These are phyloP conservation scores for Raddia guianensis DNA, from an alignment of 176 grass and related monocot species.

Conservation along the genomic window DNA sequence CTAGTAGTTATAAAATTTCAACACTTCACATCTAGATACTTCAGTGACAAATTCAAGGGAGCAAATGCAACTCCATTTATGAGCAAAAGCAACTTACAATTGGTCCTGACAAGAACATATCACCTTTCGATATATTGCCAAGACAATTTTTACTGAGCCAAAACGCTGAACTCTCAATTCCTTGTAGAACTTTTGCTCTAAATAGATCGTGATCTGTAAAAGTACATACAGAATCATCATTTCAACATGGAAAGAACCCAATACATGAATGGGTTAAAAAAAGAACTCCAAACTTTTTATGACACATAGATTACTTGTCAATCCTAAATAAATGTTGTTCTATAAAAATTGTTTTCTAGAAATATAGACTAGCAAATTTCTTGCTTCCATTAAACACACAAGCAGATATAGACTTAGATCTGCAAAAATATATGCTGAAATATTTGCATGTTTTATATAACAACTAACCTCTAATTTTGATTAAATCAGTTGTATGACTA, in stretches of 20 bases:
- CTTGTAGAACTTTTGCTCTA: slow-evolving; percentile 88
- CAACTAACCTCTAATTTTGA: not conserved
- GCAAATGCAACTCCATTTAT: slow-evolving; percentile 35
- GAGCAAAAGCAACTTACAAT: slow-evolving; percentile 75
- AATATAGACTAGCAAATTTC: not conserved
- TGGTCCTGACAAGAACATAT: slow-evolving; percentile 94
- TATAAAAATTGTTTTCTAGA: not conserved
- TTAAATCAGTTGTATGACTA: not conserved
- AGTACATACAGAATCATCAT: slow-evolving; percentile 26
- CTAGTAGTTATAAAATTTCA: not conserved
- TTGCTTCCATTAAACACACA: slow-evolving; percentile 12
- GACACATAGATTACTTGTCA: not conserved
- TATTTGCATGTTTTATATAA: not conserved
- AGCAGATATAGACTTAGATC: not conserved
- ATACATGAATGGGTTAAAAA: not conserved
- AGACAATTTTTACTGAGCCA: slow-evolving; percentile 91
- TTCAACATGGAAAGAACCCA: not conserved
- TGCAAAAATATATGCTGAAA: not conserved
- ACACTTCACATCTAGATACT: not conserved
- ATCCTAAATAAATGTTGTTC: not conserved
- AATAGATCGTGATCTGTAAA: slow-evolving; percentile 82
- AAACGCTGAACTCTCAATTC: slow-evolving; percentile 84
- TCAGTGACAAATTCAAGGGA: slow-evolving; percentile 19
- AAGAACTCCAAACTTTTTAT: not conserved
- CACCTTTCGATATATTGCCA: slow-evolving; percentile 90